Evolutionary conservation across 169 alveolate species (phyloP).

Genomic region (Eimeria zaria): DNA sequence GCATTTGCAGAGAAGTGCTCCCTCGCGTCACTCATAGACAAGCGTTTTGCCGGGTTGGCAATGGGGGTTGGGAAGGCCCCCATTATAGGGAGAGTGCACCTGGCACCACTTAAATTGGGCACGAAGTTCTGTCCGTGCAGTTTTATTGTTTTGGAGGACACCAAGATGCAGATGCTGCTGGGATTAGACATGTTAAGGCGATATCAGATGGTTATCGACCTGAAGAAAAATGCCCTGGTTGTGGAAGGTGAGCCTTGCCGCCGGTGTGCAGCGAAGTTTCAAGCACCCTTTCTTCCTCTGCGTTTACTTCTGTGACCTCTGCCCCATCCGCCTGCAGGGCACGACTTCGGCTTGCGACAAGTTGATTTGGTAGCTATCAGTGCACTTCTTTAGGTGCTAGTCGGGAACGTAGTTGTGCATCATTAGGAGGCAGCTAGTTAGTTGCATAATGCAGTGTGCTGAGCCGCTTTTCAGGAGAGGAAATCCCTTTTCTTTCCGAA

Average conservation of each 20-base stretch:
- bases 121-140: slow-evolving; percentile 93
- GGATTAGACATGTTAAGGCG: slow-evolving; percentile 98
- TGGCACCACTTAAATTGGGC: slow-evolving; percentile 97
- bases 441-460: background rate
- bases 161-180: slow-evolving; percentile 94
- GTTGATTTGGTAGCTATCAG: background rate
- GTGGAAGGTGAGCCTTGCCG: slow-evolving; percentile 90
- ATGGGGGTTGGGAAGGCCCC: slow-evolving; percentile 97
- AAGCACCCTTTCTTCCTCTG: background rate
- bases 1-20: slow-evolving; percentile 96
- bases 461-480: slow-evolving; percentile 86
- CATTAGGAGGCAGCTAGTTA: background rate
- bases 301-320: background rate
- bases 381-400: background rate
- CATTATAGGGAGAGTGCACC: slow-evolving; percentile 97
- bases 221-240: slow-evolving; percentile 92
- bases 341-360: background rate
- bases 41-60: slow-evolving; percentile 97
- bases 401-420: background rate
- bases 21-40: slow-evolving; percentile 95
- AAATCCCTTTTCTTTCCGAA: slow-evolving; percentile 84
- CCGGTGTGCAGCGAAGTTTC: background rate
- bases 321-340: too few species aligned
- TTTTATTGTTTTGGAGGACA: slow-evolving; percentile 95
- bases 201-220: slow-evolving; percentile 96